These are phyloP conservation scores for Pilatotrama ljubarskyi DNA, from an alignment of 768 basidiomycete species.

Conservation along the genomic window DNA sequence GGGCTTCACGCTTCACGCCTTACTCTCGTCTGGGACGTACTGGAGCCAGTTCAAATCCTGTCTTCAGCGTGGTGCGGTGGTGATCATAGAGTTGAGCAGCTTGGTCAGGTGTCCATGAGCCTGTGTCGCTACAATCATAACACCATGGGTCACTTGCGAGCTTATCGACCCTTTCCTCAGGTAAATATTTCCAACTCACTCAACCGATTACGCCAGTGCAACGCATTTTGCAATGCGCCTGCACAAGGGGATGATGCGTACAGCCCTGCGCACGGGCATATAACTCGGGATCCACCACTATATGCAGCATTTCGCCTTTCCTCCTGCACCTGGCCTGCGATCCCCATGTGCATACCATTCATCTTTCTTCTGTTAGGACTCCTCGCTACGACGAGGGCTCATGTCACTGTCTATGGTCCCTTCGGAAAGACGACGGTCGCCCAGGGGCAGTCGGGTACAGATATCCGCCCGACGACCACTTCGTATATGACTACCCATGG, in stretches of 20 bases:
- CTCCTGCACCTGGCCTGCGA: neutral
- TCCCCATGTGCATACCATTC: slow-evolving; percentile 6
- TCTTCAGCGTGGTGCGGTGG: too few relatives aligned
- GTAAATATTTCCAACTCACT: too few relatives aligned
- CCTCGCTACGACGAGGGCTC: neutral
- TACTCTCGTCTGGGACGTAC: too few relatives aligned
- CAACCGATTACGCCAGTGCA: too few relatives aligned
- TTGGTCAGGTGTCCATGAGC: too few relatives aligned
- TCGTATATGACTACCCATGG: slow-evolving; percentile 4
- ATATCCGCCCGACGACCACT: neutral
- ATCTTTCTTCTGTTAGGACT: neutral
- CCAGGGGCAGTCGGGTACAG: neutral
- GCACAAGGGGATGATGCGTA: neutral
- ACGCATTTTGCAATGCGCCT: too few relatives aligned
- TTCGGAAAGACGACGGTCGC: slow-evolving; percentile 2
- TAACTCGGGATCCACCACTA: neutral
- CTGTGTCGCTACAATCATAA: too few relatives aligned
- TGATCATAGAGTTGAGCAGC: too few relatives aligned
- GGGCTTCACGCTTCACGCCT: too few relatives aligned
- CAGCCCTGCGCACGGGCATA: neutral
- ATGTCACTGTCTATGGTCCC: slow-evolving; percentile 15
- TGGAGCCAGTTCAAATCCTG: too few relatives aligned
- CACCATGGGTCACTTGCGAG: too few relatives aligned
- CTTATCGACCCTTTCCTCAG: too few relatives aligned
- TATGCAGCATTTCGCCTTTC: neutral